phyloP scores from a whole-genome alignment of 2,329 filamentous ascomycete species.

The Colletotrichum sp. region DNA sequence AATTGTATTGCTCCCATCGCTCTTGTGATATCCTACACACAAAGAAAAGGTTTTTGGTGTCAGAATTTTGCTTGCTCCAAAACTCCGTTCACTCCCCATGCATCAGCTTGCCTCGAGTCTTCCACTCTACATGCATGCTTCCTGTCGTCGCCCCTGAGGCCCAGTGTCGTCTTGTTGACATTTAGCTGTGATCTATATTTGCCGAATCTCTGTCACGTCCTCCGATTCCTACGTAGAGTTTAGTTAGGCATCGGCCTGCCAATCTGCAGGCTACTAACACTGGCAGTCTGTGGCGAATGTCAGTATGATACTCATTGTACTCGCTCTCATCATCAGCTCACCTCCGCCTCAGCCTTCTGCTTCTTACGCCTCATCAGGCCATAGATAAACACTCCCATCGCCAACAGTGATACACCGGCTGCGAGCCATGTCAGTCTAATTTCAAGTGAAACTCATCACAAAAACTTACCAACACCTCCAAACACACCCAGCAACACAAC shows the following conservation, averaged over 20 bases:
- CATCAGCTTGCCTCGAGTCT: background rate
- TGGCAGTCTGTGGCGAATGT: background rate
- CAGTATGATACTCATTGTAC: background rate
- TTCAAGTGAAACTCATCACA: background rate
- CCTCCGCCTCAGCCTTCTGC: background rate
- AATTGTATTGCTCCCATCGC: background rate
- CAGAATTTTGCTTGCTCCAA: background rate
- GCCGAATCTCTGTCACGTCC: background rate
- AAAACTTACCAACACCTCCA: conserved; percentile 12
- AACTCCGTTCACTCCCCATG: background rate
- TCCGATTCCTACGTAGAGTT: background rate
- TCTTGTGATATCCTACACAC: background rate
- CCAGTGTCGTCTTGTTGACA: background rate
- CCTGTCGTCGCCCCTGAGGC: background rate
- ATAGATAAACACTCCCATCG: conserved; percentile 13
- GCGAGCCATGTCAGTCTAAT: background rate
- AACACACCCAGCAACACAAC: conserved; percentile 13
- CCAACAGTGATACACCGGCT: conserved; percentile 14
- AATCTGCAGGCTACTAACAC: conserved; percentile 8
- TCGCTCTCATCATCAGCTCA: background rate
- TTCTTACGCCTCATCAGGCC: conserved; percentile 8
- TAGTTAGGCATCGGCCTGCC: conserved; percentile 14
- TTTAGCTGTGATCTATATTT: background rate
- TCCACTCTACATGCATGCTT: background rate
- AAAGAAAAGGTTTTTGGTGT: background rate